Evolutionary conservation across 225 moss, liverwort and hornwort genomes (phyloP).

Genomic region (Marchantia paleacea): DNA sequence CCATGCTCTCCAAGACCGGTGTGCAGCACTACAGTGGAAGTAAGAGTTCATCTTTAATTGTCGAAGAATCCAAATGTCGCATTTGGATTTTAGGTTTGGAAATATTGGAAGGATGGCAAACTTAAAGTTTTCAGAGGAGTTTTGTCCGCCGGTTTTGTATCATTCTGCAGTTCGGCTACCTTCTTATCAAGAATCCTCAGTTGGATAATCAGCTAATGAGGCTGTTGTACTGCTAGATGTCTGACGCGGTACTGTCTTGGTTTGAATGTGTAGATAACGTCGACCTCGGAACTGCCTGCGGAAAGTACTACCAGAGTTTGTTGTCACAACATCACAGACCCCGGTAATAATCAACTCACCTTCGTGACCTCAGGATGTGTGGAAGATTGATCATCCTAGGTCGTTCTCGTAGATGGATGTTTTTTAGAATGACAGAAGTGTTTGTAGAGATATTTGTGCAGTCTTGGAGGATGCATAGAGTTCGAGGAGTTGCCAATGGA

Average conservation of each 20-base stretch:
- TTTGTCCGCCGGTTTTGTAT: too few species aligned
- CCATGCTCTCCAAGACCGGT: conserved; percentile 54
- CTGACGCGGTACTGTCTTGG: conserved; percentile 11
- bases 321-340: conserved; percentile 50
- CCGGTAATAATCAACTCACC: conserved; percentile 22
- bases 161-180: not conserved
- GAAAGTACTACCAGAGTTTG: conserved; percentile 53
- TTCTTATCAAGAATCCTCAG: conserved; percentile 33
- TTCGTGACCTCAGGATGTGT: too few species aligned
- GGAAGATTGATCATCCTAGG: too few species aligned
- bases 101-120: too few species aligned
- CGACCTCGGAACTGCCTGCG: conserved; percentile 50
- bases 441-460: too few species aligned
- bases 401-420: too few species aligned
- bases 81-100: not conserved
- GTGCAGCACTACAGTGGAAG: conserved; percentile 56
- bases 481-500: too few species aligned
- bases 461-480: too few species aligned
- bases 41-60: conserved; percentile 13
- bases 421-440: too few species aligned
- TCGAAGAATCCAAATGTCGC: not conserved
- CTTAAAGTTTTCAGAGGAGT: too few species aligned
- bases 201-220: conserved; percentile 18
- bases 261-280: conserved; percentile 36
- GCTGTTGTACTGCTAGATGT: conserved; percentile 36